phyloP scores from a whole-genome alignment of 176 grass and related monocot genomes.

The Triticum turgidum region DNA sequence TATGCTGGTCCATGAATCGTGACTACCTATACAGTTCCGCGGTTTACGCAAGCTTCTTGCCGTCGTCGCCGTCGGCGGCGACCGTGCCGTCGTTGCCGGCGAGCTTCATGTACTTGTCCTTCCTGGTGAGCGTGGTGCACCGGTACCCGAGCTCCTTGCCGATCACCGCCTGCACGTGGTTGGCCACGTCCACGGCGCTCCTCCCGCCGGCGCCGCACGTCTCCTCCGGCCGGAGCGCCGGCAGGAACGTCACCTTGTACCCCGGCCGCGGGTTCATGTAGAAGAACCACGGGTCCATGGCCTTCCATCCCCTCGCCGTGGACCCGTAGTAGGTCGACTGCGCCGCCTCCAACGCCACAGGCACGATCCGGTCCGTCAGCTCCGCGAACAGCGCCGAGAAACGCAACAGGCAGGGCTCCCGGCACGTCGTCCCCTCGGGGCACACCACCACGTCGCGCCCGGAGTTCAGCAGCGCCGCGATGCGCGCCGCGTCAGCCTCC shows the following conservation, averaged over 20 bases:
- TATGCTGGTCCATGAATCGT: neutral
- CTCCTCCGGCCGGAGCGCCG: neutral
- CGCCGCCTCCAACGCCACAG: neutral
- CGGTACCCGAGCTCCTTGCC: neutral
- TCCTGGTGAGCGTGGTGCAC: neutral
- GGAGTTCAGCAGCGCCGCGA: neutral
- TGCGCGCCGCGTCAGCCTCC: neutral
- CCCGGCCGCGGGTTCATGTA: neutral
- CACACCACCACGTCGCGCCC: neutral
- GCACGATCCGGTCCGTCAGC: conserved; percentile 4
- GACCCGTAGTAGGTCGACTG: conserved; percentile 6
- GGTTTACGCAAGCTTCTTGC: neutral
- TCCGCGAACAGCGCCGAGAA: conserved; percentile 4
- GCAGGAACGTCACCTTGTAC: neutral
- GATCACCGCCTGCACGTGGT: neutral
- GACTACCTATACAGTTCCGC: neutral
- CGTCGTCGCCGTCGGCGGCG: neutral
- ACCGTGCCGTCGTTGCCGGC: neutral
- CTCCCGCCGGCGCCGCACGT: neutral
- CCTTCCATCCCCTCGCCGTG: neutral
- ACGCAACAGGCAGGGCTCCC: neutral
- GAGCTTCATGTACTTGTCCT: conserved; percentile 21
- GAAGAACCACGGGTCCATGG: conserved; percentile 5
- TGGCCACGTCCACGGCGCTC: neutral
- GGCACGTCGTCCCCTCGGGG: neutral